Evolutionary conservation across 306 rosid species (phyloP), one percentile per base, ranked within the genome.

Genomic region (Leucaena leucocephala): DNA sequence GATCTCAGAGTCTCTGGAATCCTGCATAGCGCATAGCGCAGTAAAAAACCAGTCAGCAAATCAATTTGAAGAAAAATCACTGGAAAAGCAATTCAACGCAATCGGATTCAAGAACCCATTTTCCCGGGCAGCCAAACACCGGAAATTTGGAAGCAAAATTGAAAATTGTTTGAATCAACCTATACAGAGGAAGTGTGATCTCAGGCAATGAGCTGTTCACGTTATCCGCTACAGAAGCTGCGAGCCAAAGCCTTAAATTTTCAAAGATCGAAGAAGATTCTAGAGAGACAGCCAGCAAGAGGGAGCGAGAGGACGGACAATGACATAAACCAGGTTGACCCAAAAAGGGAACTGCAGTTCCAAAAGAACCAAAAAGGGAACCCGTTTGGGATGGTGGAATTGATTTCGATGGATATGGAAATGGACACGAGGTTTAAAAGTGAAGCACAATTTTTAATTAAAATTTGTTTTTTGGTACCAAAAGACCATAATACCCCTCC

Each of bases 221-320:
- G 72, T 50, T 11, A 68, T 39, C 67, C 22, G 16, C 46, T 0
- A 58, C 42, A 35, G 39, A 22, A 59, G 48, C 9, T 4, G 35
- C 6, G n/a, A 39, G 46, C 45, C 13, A 10, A 2, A n/a, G 68
- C 10, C 9, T 61, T 19, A 0, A 15, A 11, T 34, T 76, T 76
- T 71, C 75, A 76, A 74, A 21, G 78, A 81, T 76, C 74, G 75
- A 82, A 85, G 91, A 83, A 87, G 87, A 69, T 82, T 90, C 87
- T 5, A 75, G 89, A 80, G 54, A 80, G 54, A 59, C 77, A 81
- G 17, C 86, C 3, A 27, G 27, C 27, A 27, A 71, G 89, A 72
- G 46, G 75, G 52, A 65, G 77, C 72, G 35, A 9, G 63, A 58
- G 64, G 27, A 27, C 27, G 27, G 55, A 1, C 55, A 14, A 14